phyloP scores from a whole-genome alignment of 2,329 filamentous ascomycete species.

The Pyricularia pennisetigena region DNA sequence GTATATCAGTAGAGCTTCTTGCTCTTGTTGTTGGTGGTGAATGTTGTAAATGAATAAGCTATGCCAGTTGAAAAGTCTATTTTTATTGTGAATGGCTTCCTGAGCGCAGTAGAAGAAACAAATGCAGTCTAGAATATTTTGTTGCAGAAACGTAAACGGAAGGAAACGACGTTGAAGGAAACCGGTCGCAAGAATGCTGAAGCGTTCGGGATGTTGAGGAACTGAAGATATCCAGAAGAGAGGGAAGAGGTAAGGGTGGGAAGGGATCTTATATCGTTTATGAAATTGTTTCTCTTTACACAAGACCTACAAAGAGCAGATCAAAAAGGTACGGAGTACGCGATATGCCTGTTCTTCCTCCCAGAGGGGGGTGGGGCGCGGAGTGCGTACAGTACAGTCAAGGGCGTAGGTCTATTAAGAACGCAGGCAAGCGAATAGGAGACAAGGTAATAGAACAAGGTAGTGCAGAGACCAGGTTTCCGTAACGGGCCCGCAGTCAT shows the following conservation, averaged over 20 bases:
- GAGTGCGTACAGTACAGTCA: not conserved
- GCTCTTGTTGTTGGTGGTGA: too few relatives aligned
- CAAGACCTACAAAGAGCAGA: not conserved
- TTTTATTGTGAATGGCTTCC: not conserved
- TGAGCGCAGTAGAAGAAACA: not conserved
- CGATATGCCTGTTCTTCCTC: not conserved
- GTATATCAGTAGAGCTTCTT: not conserved
- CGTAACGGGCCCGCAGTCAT: not conserved
- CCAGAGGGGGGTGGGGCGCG: not conserved
- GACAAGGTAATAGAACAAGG: not conserved
- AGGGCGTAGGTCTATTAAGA: not conserved
- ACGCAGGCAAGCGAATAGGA: not conserved
- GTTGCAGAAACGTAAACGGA: not conserved
- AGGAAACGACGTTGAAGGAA: not conserved
- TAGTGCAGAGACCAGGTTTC: not conserved
- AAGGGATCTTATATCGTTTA: not conserved
- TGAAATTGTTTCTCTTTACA: not conserved
- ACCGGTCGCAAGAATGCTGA: not conserved
- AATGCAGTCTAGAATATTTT: not conserved
- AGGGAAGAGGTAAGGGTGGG: not conserved
- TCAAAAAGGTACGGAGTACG: not conserved
- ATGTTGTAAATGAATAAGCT: too few relatives aligned
- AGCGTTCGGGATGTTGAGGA: not conserved
- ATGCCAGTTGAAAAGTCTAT: not conserved
- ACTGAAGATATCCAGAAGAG: not conserved